Conservation (phyloP, 2,329 filamentous ascomycete species). For the Berkeleyomyces basicola region DNA sequence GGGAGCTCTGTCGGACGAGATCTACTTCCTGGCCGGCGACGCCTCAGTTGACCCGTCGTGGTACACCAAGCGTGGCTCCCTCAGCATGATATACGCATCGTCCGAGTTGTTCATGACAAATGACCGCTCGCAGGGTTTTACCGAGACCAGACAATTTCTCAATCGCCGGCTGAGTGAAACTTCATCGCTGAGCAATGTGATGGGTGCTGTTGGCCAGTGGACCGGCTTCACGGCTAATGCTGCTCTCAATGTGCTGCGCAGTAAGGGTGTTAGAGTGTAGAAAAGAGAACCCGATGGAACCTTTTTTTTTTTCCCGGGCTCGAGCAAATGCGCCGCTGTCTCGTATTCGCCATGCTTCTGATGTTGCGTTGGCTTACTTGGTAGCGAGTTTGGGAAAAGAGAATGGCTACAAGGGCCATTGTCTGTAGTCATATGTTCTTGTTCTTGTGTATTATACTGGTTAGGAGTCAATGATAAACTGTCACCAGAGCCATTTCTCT, state of each 20-base stretch:
- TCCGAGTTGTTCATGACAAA: conserved; percentile 90
- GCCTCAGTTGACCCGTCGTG: conserved; percentile 66
- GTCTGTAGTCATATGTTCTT: too few species aligned
- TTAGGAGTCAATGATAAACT: too few species aligned
- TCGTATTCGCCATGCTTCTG: too few species aligned
- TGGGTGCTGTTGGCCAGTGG: conserved; percentile 56
- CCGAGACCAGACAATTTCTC: conserved; percentile 66
- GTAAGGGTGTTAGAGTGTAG: conserved; percentile 69
- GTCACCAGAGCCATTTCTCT: too few species aligned
- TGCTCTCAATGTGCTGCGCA: conserved; percentile 66
- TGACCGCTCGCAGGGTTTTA: conserved; percentile 56
- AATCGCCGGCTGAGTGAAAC: conserved; percentile 57
- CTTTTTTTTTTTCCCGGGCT: too few species aligned
- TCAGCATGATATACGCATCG: conserved; percentile 47
- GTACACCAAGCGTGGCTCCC: conserved; percentile 52
- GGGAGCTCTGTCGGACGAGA: conserved; percentile 72
- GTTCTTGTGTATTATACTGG: too few species aligned
- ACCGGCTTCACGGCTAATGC: conserved; percentile 65
- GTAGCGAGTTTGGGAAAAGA: too few species aligned
- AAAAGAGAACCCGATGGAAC: background rate
- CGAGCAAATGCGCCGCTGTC: too few species aligned
- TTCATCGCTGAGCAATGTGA: conserved; percentile 41
- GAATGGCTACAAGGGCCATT: too few species aligned
- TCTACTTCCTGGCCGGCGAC: conserved; percentile 77
- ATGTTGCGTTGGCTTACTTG: too few species aligned